Percentiles rank a stretch among this genome's conserved stretches.
Conservation (phyloP, 805 yeast genomes). For the Saturnispora mendoncae region DNA sequence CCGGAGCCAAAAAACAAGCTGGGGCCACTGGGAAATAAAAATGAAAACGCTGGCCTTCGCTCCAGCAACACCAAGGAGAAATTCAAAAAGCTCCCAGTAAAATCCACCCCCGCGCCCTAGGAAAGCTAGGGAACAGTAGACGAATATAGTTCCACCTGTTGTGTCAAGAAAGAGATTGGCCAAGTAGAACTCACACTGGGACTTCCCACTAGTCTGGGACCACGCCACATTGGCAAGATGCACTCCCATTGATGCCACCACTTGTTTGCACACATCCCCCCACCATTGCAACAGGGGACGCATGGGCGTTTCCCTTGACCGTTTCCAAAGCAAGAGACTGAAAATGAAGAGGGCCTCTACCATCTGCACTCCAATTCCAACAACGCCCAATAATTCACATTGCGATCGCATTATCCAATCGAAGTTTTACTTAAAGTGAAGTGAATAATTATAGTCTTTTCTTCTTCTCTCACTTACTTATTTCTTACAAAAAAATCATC, state of each 20-base stretch:
- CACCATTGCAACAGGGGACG: slow-evolving; percentile 86
- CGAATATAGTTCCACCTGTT: slow-evolving; percentile 83
- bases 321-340: slow-evolving; percentile 61
- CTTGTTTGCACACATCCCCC: slow-evolving; percentile 84
- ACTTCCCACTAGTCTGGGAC: slow-evolving; percentile 28
- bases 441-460: neutral
- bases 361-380: slow-evolving; percentile 71
- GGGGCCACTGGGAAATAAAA: slow-evolving; percentile 39
- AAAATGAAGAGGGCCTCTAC: slow-evolving; percentile 70
- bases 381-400: slow-evolving; percentile 75
- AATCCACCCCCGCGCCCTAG: neutral
- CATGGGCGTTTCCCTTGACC: slow-evolving; percentile 71
- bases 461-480: neutral
- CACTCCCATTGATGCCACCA: slow-evolving; percentile 77
- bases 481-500: neutral
- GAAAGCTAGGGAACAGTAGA: slow-evolving; percentile 37
- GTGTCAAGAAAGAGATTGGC: slow-evolving; percentile 83
- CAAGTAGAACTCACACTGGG: slow-evolving; percentile 92
- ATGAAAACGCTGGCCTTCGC: slow-evolving; percentile 33
- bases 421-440: neutral
- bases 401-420: neutral
- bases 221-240: slow-evolving; percentile 63
- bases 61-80: slow-evolving; percentile 59
- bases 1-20: neutral
- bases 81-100: slow-evolving; percentile 35